A percentile compares a stretch with the other conserved stretches of the same genome.
phyloP scores from a whole-genome alignment of 2,329 filamentous ascomycete species.

The Monilinia fructigena region DNA sequence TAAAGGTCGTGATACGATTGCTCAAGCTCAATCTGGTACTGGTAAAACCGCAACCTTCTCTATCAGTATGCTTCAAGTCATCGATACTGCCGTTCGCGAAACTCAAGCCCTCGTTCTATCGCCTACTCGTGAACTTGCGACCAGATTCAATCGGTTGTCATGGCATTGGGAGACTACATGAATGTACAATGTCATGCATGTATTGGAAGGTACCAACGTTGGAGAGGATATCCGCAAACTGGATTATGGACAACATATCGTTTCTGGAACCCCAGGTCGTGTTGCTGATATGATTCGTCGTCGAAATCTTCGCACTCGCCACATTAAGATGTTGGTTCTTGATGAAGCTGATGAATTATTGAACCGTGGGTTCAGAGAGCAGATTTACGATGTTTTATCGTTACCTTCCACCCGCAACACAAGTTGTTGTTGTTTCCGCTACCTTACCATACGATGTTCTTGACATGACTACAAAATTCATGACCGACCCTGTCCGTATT shows the following conservation, averaged over 20 bases:
- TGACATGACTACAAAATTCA: conserved; percentile 99
- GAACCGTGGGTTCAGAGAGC: conserved; percentile 93
- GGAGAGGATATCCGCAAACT: conserved; percentile 97
- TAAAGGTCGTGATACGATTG: conserved; percentile 98
- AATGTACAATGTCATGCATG: conserved; percentile 98
- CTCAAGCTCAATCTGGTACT: conserved; percentile 94
- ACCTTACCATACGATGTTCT: conserved; percentile 97
- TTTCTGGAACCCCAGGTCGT: conserved; percentile 94
- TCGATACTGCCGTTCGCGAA: conserved; percentile 88
- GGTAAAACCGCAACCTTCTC: conserved; percentile 97
- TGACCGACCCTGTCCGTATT: conserved; percentile 96
- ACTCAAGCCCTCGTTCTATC: conserved; percentile 94
- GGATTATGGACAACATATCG: conserved; percentile 95
- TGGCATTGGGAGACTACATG: conserved; percentile 99
- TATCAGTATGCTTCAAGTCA: conserved; percentile 93
- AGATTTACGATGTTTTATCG: conserved; percentile 99
- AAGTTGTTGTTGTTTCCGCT: conserved; percentile 96
- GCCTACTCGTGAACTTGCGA: conserved; percentile 92
- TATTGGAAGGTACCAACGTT: conserved; percentile 93
- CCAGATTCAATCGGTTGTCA: conserved; percentile 98
- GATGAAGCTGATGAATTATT: conserved; percentile 78
- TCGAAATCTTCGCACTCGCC: conserved; percentile 67
- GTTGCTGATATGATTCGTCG: conserved; percentile 83
- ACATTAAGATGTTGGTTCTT: conserved; percentile 77
- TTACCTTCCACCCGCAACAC: conserved; percentile 91